A percentile compares a stretch with the other conserved stretches of the same genome.
Evolutionary conservation across 306 rosid genomes (phyloP).

Genomic region (Geum urbanum): DNA sequence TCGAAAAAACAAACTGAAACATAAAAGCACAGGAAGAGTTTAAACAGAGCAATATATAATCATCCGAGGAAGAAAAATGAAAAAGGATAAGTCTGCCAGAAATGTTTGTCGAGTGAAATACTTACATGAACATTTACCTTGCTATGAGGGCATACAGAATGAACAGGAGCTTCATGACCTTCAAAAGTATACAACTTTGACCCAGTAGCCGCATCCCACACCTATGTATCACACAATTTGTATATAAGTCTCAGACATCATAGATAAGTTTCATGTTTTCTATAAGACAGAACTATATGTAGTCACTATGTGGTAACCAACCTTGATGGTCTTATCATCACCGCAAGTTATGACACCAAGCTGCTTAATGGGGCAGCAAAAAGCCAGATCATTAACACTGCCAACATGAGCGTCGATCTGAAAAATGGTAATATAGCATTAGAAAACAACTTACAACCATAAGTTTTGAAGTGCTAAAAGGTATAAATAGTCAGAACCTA

Average conservation of each 20-base stretch:
- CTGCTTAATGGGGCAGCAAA: constrained; percentile 25
- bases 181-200: constrained; percentile 56
- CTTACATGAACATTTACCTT: constrained; percentile 75
- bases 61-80: constrained; percentile 8
- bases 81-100: background rate
- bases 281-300: background rate
- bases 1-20: constrained; percentile 56
- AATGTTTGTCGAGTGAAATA: constrained; percentile 10
- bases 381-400: constrained; percentile 49
- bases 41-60: constrained; percentile 18
- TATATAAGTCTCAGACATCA: constrained; percentile 5
- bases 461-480: background rate
- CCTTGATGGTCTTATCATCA: constrained; percentile 53
- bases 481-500: constrained; percentile 20
- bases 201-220: constrained; percentile 85
- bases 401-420: constrained; percentile 62
- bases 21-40: constrained; percentile 13
- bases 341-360: constrained; percentile 45
- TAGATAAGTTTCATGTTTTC: constrained; percentile 15
- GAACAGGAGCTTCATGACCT: constrained; percentile 89
- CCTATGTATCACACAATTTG: constrained; percentile 37
- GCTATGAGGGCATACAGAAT: constrained; percentile 77
- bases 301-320: constrained; percentile 26
- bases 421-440: constrained; percentile 7
- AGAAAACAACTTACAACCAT: constrained; percentile 9